These are phyloP conservation scores for Luzula sylvatica DNA, from an alignment of 176 grass and related monocot species.

Conservation along the genomic window DNA sequence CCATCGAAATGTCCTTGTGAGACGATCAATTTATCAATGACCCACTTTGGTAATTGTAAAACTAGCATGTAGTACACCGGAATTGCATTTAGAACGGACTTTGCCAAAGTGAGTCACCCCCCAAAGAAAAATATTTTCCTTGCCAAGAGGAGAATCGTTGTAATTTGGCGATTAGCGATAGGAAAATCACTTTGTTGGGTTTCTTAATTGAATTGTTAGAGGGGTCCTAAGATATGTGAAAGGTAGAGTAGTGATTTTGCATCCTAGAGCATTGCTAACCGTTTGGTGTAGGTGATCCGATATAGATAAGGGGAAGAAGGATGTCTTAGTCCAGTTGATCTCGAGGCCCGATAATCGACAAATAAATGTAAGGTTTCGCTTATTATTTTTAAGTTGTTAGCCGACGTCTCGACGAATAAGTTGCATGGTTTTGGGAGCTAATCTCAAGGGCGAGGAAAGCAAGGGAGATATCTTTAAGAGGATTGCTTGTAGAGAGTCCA, in stretches of 20 bases:
- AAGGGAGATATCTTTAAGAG: background rate
- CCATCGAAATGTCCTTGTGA: background rate
- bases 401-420: background rate
- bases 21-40: background rate
- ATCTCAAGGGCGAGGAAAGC: background rate
- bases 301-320: background rate
- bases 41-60: background rate
- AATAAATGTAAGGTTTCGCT: background rate
- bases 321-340: background rate
- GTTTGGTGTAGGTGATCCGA: background rate
- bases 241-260: background rate
- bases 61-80: no score
- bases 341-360: background rate
- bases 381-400: background rate
- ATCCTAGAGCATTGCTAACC: background rate
- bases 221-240: background rate
- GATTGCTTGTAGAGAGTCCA: background rate
- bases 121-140: background rate
- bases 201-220: background rate
- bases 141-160: background rate
- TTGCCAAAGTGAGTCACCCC: no score
- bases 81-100: no score
- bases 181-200: background rate
- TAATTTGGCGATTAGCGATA: background rate
- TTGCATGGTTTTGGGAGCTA: background rate